Evolutionary conservation across 345 rosid species (phyloP).

Genomic region (Citrus maxima): DNA sequence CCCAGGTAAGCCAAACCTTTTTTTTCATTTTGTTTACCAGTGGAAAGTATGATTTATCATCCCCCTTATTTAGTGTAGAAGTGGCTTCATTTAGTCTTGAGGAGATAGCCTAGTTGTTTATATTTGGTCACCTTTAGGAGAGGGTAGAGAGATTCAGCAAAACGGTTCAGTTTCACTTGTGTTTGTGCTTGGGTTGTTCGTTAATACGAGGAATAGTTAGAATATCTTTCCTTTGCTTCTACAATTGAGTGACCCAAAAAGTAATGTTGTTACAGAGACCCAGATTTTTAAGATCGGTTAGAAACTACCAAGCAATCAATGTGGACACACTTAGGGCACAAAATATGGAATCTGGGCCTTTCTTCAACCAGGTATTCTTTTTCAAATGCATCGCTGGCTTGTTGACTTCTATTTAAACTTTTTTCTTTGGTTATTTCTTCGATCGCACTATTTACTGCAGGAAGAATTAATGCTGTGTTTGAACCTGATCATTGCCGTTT

Average conservation of each 20-base stretch:
- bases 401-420: not conserved
- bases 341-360: slow-evolving; percentile 89
- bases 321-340: slow-evolving; percentile 75
- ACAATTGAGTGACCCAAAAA: not conserved
- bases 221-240: not conserved
- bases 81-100: not conserved
- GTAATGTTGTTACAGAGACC: slow-evolving; percentile 59
- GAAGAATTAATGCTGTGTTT: not conserved
- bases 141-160: not conserved
- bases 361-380: slow-evolving; percentile 69
- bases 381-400: not conserved
- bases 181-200: not conserved
- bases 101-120: not conserved
- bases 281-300: slow-evolving; percentile 66
- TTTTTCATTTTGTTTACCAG: not conserved
- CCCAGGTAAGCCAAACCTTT: slow-evolving; percentile 42
- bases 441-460: not conserved
- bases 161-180: not conserved
- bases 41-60: not conserved
- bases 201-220: not conserved
- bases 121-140: not conserved
- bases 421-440: not conserved
- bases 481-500: not conserved
- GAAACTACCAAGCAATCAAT: slow-evolving; percentile 87
- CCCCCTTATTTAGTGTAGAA: not conserved